These are phyloP conservation scores for Paramecium primaurelia DNA, from an alignment of 73 alveolate genomes.

Conservation along the genomic window DNA sequence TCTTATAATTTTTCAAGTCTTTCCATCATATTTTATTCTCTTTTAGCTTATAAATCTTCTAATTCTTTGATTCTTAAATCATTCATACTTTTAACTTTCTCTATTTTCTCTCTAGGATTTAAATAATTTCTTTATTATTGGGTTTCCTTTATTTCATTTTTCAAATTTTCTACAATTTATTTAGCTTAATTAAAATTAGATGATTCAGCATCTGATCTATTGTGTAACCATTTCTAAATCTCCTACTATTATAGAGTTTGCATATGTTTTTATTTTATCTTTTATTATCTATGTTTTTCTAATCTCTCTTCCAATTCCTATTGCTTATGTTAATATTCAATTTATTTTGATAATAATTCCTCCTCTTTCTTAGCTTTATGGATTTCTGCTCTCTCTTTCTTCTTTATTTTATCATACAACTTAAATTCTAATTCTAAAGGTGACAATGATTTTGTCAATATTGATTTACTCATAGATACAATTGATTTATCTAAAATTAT, in stretches of 20 bases:
- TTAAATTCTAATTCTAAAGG: constrained; percentile 23
- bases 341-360: neutral
- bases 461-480: constrained; percentile 15
- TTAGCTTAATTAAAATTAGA: neutral
- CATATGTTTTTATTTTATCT: neutral
- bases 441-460: neutral
- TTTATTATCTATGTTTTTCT: neutral
- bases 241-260: neutral
- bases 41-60: neutral
- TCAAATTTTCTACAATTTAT: neutral
- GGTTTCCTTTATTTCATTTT: neutral
- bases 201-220: neutral
- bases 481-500: constrained; percentile 11
- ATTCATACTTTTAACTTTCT: neutral
- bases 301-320: constrained; percentile 5
- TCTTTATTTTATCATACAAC: constrained; percentile 1
- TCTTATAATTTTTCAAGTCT: neutral
- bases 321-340: neutral
- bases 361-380: constrained; percentile 6
- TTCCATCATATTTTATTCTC: neutral
- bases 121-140: neutral
- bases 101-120: neutral
- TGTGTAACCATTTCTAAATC: neutral
- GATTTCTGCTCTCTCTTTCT: constrained; percentile 5
- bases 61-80: constrained; percentile 28